These are phyloP conservation scores for Cladosporium sp. DNA, from an alignment of 2,329 filamentous ascomycete genomes.

Conservation along the genomic window DNA sequence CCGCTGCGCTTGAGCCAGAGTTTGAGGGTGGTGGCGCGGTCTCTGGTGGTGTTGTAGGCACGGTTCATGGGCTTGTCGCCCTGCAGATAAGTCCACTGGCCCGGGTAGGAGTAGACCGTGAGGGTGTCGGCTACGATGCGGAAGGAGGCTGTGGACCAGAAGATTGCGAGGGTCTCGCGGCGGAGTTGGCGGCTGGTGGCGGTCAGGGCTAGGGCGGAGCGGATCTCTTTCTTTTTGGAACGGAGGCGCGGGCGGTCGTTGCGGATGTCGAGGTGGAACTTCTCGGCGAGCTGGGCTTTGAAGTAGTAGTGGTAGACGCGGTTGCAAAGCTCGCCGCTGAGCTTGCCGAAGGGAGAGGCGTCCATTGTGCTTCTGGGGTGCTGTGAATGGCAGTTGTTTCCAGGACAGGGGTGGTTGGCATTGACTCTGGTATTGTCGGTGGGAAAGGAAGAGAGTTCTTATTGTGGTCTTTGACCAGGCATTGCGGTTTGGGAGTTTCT, in stretches of 20 bases:
- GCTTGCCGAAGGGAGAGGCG: conserved; percentile 10
- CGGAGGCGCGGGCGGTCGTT: neutral
- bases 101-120: neutral
- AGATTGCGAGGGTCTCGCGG: conserved; percentile 8
- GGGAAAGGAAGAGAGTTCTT: neutral
- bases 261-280: conserved; percentile 11
- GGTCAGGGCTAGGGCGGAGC: conserved; percentile 11
- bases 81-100: neutral
- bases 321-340: conserved; percentile 19
- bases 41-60: neutral
- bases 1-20: conserved; percentile 1
- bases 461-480: neutral
- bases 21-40: neutral
- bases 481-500: neutral
- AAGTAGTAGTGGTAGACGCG: conserved; percentile 16
- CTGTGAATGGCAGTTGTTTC: neutral
- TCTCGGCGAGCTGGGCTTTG: neutral
- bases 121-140: conserved; percentile 9
- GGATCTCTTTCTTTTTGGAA: neutral
- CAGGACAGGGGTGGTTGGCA: neutral
- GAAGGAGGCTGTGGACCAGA: conserved; percentile 10
- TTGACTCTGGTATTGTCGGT: neutral
- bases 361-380: neutral
- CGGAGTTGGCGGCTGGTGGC: neutral
- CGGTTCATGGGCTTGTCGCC: neutral